Evolutionary conservation across 2,329 filamentous ascomycete genomes (phyloP), one percentile per base, ranked within the genome.

Genomic region (Penicillium decumbens): DNA sequence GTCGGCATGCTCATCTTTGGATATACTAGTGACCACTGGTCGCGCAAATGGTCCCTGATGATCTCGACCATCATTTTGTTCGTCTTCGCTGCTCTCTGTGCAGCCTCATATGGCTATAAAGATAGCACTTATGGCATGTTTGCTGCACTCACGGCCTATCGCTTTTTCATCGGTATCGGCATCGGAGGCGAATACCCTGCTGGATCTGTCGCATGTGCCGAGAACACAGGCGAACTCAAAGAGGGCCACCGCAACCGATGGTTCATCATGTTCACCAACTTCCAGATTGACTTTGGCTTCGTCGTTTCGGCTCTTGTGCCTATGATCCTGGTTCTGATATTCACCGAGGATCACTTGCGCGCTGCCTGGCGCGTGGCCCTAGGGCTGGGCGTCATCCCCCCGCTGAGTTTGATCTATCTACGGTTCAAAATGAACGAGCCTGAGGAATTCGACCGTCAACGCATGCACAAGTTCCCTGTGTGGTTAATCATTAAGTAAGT

Each of bases 261-360:
- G 89, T 96, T 91, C 65, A 88, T 92, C 60, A 77, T 95, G 56
- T 95, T 93, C 69, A 95, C 88, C 41, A 95, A 95, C 69, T 82
- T 87, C 23, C 87, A 90, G 76, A 95, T 95, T 52, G 88, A 95
- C 65, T 80, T 83, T 45, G 90, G 88, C 0, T 95, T 95, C 57
- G 87, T 95, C 1, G 76, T 92, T 47, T 84, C 88, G 7, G 84
- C 88, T 0, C 82, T 95, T 53, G 82, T 93, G 1, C 88, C 89
- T 0, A 83, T 84, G 71, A 74, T 87, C 40, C 68, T 86, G 25
- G 78, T 82, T 10, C 59, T 82, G 58, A 80, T 84, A 20, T 76
- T 78, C 49, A 65, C 84, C 65, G 65, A 85, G 57, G 70, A 78
- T 7, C 84, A 92, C 64, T 77, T 86, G 43, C 79, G 83, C 50